Evolutionary conservation across 192 early-diverging fungal genomes (phyloP).

Genomic region (Gonapodya prolifera): DNA sequence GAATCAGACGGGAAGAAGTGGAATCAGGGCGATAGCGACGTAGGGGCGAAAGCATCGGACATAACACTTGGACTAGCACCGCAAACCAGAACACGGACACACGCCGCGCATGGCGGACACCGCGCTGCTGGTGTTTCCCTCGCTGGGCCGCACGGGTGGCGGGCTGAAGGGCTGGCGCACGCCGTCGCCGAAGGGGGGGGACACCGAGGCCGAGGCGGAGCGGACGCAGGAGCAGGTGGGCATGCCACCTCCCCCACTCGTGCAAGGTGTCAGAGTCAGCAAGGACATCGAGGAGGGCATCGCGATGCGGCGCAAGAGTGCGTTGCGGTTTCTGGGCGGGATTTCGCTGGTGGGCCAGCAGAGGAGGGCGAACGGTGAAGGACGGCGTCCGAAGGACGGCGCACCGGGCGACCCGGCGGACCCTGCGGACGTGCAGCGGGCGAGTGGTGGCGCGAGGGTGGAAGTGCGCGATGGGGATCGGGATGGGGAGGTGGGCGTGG

Average conservation of each 20-base stretch:
- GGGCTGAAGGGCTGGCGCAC: not conserved
- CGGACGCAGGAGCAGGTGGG: not conserved
- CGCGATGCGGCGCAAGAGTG: not conserved
- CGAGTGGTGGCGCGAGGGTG: not conserved
- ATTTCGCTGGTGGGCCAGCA: not conserved
- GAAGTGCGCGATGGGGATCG: not conserved
- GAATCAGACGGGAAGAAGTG: not conserved
- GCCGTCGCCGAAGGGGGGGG: not conserved
- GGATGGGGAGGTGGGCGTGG: no score
- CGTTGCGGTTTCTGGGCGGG: not conserved
- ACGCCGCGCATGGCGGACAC: no score
- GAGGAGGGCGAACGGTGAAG: not conserved
- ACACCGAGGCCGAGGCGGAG: not conserved
- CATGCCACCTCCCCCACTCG: not conserved
- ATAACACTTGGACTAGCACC: no score
- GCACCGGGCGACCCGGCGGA: not conserved
- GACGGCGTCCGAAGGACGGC: not conserved
- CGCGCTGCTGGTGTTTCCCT: not conserved
- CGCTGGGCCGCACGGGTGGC: no score
- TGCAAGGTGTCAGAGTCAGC: not conserved
- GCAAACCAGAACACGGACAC: no score
- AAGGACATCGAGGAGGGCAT: not conserved
- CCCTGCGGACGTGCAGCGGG: not conserved
- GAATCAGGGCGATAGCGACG: no score
- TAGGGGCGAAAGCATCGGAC: no score